Evolutionary conservation across 2,329 filamentous ascomycete species (phyloP), one percentile per base, ranked within the genome.

Genomic region (Acrodontium crateriforme): DNA sequence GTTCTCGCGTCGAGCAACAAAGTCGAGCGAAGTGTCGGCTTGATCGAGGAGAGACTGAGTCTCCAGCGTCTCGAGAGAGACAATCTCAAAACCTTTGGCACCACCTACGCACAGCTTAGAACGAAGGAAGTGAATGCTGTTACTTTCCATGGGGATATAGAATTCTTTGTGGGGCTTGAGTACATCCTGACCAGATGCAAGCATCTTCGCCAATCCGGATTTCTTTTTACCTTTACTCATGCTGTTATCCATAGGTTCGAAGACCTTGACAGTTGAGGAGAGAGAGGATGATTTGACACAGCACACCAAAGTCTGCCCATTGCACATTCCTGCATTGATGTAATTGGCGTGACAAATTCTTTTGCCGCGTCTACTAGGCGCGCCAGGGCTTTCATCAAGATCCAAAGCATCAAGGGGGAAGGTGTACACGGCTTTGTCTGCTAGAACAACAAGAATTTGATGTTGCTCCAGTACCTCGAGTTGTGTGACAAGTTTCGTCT

Each of bases 281-380:
- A 95, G 63, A 3, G 85, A 81, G 11, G 80, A 87, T 21, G 83
- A 92, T 62, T 93, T 95, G 47, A 95, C 89, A 43, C 83, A 91
- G 58, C 87, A 95, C 16, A 98, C 89, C 29, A 98, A 66, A 51
- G 95, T 89, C 37, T 89, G 73, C 18, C 89, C 85, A 34, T 94
- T 69, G 50, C 89, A 95, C 46, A 94, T 91, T 20, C 89, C 89
- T 11, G 84, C 80, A 59, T 91, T 93, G 73, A 98, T 98, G 62
- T 95, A 98, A 55, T 87, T 94, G 56, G 87, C 91, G 58, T 94
- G 85, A 45, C 81, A 92, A 39, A 98, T 95, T 65, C 94, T 94
- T 63, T 89, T 87, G 6, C 84, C 83, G 22, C 84, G 73, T 54
- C 89, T 93, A 10, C 74, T 73, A 31, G 85, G 63, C 18, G 81